Base-by-base conservation (phyloP, 2,329 filamentous ascomycete species). In the Epichloe scottii region DNA sequence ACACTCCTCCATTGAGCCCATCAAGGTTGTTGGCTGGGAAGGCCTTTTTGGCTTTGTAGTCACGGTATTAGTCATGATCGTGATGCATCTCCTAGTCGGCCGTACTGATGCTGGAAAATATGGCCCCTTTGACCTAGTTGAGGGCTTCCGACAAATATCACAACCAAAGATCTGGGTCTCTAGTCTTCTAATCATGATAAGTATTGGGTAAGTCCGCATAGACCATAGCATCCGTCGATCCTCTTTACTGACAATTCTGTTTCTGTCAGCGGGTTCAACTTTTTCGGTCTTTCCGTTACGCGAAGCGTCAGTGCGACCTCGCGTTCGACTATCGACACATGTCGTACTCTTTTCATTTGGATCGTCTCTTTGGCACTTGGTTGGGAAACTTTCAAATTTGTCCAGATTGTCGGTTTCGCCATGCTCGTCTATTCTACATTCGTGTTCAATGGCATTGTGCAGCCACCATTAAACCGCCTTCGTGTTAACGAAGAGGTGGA, bases 321-420 rank as follows among this genome's bases (percentile, higher is more conserved):
- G 1, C 82, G 93, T 54, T 95, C 89, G 34, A 97, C 91, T 34
- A 97, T 98, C 60, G 93, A 98, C 67, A 98, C 93, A 1, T 97
- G 90, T 74, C 83, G 91, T 40, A 98, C 93, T 0, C 79, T 98
- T 1, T 97, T 98, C 71, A 97, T 98, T 69, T 98, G 93, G 93
- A 78, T 98, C 30, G 87, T 95, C 14, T 95, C 89, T 17, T 79
- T 98, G 4, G 88, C 86, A 4, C 78, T 98, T 2, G 90, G 90
- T 54, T 98, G 93, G 93, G 93, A 98, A 71, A 84, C 81, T 0
- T 97, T 98, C 79, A 97, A 97, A 71, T 94, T 88, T 85, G 78
- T 98, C 6, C 93, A 98, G 69, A 88, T 98, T 14, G 66, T 81
- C 3, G 93, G 93, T 1, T 98, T 98, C 60, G 86, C 72, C 2